Conservation (phyloP, 192 early-diverging fungal genomes). For the Dispira simplex region DNA sequence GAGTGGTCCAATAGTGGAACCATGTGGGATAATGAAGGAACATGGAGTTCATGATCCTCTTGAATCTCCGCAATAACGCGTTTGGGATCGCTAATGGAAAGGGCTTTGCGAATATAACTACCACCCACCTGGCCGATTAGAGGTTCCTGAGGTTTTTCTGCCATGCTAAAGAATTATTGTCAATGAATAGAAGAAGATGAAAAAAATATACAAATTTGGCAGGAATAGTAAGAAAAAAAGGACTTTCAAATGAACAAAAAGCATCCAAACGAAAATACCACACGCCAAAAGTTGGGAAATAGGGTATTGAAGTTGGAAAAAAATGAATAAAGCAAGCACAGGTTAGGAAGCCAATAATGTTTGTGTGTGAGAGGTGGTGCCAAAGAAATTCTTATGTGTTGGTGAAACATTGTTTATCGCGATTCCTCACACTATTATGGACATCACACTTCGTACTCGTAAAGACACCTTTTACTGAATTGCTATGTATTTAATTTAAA, state of each 20-base stretch:
- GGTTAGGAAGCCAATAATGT: too few species aligned
- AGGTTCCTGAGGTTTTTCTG: not conserved
- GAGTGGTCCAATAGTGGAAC: constrained; percentile 34
- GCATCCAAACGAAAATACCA: not conserved
- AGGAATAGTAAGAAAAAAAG: not conserved
- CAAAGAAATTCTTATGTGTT: too few species aligned
- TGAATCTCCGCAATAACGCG: constrained; percentile 6
- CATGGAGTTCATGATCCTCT: not conserved
- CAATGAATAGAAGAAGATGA: not conserved
- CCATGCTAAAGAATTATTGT: not conserved
- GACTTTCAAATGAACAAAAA: not conserved
- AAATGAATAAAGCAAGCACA: too few species aligned
- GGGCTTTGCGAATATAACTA: not conserved
- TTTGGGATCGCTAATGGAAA: constrained; percentile 9
- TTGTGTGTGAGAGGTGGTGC: too few species aligned
- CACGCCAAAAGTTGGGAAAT: too few species aligned
- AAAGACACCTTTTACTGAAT: too few species aligned
- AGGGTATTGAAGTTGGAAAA: too few species aligned
- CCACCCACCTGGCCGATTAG: not conserved
- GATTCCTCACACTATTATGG: too few species aligned
- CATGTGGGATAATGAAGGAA: constrained; percentile 18
- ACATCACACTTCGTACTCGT: too few species aligned
- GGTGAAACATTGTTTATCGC: too few species aligned
- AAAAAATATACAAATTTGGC: not conserved
- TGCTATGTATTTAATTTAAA: too few species aligned